Base-by-base conservation (phyloP, 2,329 filamentous ascomycete genomes). In the Mariannaea elegans region DNA sequence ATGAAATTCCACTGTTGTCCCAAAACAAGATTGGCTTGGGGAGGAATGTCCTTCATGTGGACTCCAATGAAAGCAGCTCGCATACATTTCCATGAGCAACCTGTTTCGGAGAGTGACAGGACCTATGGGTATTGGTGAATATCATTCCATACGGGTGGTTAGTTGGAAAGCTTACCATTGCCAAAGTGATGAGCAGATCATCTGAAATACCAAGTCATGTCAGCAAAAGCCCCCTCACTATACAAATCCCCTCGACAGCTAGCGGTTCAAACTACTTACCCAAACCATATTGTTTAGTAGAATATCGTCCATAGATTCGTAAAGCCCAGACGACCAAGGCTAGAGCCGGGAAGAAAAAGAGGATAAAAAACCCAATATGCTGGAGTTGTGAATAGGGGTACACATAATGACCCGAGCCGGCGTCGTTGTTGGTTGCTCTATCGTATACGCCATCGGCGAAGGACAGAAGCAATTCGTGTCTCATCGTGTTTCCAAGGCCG, bases 1-100 rank as follows among this genome's bases (percentile, higher is more conserved):
- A 75, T 64, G 39, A 75, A 80, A 64, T 74, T 75, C 72, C 72
- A 78, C 56, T 70, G 64, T 54, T 70, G 62, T 13, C 62, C 70
- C 2, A 62, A 60, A 6, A 71, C 58, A n/a, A 68, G 32, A 23
- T 62, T 59, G 14, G 59, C 58, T 14, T 64, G 59, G 49, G 71
- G 68, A 31, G 75, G 73, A 9, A 71, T 71, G 50, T 76, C 75
- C 49, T 68, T 68, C 12, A 73, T 63, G 53, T 74, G 63, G 4
- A 65, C 24, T 36, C 63, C 63, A 16, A 64, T 74, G 38, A 75
- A 67, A 45, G 64, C 62, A 36, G 44, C 57, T 23, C 32, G 58
- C 63, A 65, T 65, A 13, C 61, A 58, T 27, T 63, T 63, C 50
- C 60, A 65, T 3, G 63, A 65, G 36, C 61, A 64, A 16, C 59